Evolutionary conservation across 352 stramenopile species (phyloP).

Genomic region (Phytopythium chamaehyphon): DNA sequence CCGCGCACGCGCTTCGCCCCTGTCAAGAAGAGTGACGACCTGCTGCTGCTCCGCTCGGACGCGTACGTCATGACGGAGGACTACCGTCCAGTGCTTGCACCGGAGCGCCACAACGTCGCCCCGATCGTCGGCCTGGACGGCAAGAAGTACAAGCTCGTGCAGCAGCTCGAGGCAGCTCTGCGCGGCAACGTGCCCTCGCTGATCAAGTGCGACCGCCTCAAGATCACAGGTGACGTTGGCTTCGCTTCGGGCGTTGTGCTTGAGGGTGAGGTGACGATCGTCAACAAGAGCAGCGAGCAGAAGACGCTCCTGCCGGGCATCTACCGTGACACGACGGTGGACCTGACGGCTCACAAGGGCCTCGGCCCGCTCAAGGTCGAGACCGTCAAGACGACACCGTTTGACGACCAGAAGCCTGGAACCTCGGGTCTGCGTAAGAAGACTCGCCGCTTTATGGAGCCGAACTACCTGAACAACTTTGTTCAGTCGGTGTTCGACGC

Average conservation of each 20-base stretch:
- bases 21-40: slow-evolving; percentile 88
- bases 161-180: slow-evolving; percentile 94
- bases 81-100: slow-evolving; percentile 93
- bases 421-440: slow-evolving; percentile 99
- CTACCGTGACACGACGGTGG: slow-evolving; percentile 95
- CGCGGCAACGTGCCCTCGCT: slow-evolving; percentile 93
- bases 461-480: slow-evolving; percentile 98
- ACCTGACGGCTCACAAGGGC: slow-evolving; percentile 92
- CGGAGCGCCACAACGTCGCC: slow-evolving; percentile 92
- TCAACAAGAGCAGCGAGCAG: slow-evolving; percentile 95
- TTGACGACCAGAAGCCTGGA: slow-evolving; percentile 95
- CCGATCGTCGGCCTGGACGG: slow-evolving; percentile 94
- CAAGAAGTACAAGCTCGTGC: slow-evolving; percentile 99
- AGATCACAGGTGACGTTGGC: slow-evolving; percentile 93
- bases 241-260: slow-evolving; percentile 92
- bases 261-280: slow-evolving; percentile 90
- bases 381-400: slow-evolving; percentile 87
- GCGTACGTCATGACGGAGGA: slow-evolving; percentile 97
- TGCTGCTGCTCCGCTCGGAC: slow-evolving; percentile 94
- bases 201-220: slow-evolving; percentile 94
- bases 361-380: slow-evolving; percentile 88
- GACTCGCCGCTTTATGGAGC: slow-evolving; percentile 97
- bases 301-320: slow-evolving; percentile 93
- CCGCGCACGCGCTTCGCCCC: slow-evolving; percentile 84
- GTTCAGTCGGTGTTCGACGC: slow-evolving; percentile 96